phyloP scores from a whole-genome alignment of 441 rosid species.

The Dalechampia spathulata region DNA sequence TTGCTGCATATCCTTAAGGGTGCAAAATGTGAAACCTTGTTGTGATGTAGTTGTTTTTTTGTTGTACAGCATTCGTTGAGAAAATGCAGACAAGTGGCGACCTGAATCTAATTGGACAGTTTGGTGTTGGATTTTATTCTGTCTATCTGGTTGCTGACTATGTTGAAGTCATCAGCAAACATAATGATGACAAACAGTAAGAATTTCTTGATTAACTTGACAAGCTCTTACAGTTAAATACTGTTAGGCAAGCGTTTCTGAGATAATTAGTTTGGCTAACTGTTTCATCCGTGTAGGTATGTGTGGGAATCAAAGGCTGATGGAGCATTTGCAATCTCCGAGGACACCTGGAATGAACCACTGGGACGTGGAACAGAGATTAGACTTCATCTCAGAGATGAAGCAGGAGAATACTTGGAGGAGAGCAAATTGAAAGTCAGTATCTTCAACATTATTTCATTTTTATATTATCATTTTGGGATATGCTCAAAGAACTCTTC shows the following conservation, averaged over 20 bases:
- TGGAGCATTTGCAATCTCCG: slow-evolving; percentile 94
- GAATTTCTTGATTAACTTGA: slow-evolving; percentile 5
- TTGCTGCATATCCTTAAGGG: neutral
- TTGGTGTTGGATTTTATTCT: slow-evolving; percentile 97
- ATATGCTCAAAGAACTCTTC: neutral
- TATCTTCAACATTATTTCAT: neutral
- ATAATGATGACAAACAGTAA: slow-evolving; percentile 90
- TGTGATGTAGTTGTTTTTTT: neutral
- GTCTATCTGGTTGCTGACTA: slow-evolving; percentile 96
- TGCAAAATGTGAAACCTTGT: neutral
- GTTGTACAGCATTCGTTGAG: slow-evolving; percentile 77
- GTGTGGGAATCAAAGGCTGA: slow-evolving; percentile 99
- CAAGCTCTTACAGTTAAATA: neutral
- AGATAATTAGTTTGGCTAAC: neutral
- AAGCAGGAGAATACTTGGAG: slow-evolving; percentile 90
- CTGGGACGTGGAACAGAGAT: slow-evolving; percentile 97
- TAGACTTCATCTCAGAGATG: slow-evolving; percentile 82
- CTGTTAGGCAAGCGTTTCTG: neutral
- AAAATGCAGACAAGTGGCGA: slow-evolving; percentile 95
- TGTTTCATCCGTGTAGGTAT: slow-evolving; percentile 36
- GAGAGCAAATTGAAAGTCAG: slow-evolving; percentile 81
- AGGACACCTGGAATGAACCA: slow-evolving; percentile 97
- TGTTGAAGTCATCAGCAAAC: slow-evolving; percentile 94
- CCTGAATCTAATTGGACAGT: slow-evolving; percentile 93
- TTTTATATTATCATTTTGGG: neutral